Evolutionary conservation across 371 early-diverging fungal species (phyloP).

Genomic region (Cokeromyces recurvatus): DNA sequence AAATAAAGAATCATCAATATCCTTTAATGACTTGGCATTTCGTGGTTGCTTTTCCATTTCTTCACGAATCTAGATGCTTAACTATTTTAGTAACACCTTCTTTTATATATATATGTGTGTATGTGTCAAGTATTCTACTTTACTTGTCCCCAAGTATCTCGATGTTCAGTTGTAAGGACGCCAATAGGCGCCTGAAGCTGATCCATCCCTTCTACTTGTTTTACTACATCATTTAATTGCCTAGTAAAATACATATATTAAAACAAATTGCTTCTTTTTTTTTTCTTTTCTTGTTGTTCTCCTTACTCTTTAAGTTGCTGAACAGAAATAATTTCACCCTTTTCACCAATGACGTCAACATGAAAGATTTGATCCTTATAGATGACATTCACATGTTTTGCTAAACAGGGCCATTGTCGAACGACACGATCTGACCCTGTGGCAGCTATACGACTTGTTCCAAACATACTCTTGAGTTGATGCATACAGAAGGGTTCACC

Average conservation of each 20-base stretch:
- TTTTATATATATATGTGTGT: neutral
- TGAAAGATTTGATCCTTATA: conserved; percentile 78
- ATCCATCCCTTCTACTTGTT: conserved; percentile 49
- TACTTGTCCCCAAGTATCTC: conserved; percentile 75
- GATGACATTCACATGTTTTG: conserved; percentile 79
- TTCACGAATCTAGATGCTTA: conserved; percentile 32
- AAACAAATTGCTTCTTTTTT: too few species aligned
- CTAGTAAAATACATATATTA: conserved; percentile 19
- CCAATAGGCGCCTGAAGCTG: conserved; percentile 67
- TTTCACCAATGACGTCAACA: conserved; percentile 65
- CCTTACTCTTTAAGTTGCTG: conserved; percentile 55
- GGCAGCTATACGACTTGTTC: conserved; percentile 74
- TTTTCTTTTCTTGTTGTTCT: too few species aligned
- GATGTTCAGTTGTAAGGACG: conserved; percentile 76
- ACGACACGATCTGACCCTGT: conserved; percentile 65
- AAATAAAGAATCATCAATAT: conserved; percentile 82
- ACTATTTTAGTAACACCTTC: too few species aligned
- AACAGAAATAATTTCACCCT: conserved; percentile 67
- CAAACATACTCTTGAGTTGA: conserved; percentile 82
- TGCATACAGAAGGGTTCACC: conserved; percentile 88
- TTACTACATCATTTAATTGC: conserved; percentile 58
- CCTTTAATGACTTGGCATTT: conserved; percentile 61
- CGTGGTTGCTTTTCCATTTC: conserved; percentile 22
- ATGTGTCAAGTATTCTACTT: too few species aligned
- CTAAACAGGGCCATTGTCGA: conserved; percentile 63